Evolutionary conservation across 75 land plant species (phyloP), one percentile per base, ranked within the genome.

Genomic region (Selaginella moellendorffii): DNA sequence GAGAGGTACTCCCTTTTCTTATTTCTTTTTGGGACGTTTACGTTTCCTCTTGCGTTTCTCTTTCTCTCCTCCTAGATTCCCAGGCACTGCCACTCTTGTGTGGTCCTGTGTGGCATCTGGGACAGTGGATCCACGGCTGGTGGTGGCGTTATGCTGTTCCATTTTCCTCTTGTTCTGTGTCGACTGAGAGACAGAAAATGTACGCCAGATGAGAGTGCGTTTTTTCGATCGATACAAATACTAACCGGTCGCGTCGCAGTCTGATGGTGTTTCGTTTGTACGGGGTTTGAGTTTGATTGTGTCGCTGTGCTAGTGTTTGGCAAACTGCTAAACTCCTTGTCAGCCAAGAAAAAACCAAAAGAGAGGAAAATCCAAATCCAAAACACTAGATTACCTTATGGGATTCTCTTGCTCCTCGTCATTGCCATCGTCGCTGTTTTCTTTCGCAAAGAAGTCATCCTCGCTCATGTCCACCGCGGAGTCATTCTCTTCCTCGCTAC

Each of bases 401-500:
- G 5, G 46, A 36, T 36, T 5, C 46, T 36, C 14, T 36, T 36
- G 46, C 14, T 14, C 5, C 14, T 14, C 5, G 46, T 14, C 46
- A 36, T 5, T 36, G 46, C 46, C 46, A 5, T 5, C 46, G 14
- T 36, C 46, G 46, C 46, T 36, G 10, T 14, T 14, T 14, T 36
- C 46, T 36, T 14, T 36, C 14, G 14, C 10, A 69, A 95, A 95
- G 68, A 95, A 95, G 65, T 95, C 97, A 71, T 95, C 97, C 8
- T 91, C 91, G 62, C 86, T 82, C 51, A 78, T 27, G 65, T 89
- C 90, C 72, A 82, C 52, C 9, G 79, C 78, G n/a, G n/a, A n/a
- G n/a, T n/a, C n/a, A 20, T 78, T 82, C 69, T 95, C 99, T 75
- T 95, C 99, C 65, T 89, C 99, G 71, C 91, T 90, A 46, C 88